phyloP scores from a whole-genome alignment of 2,329 filamentous ascomycete genomes.

The Bipolaris gigantea region DNA sequence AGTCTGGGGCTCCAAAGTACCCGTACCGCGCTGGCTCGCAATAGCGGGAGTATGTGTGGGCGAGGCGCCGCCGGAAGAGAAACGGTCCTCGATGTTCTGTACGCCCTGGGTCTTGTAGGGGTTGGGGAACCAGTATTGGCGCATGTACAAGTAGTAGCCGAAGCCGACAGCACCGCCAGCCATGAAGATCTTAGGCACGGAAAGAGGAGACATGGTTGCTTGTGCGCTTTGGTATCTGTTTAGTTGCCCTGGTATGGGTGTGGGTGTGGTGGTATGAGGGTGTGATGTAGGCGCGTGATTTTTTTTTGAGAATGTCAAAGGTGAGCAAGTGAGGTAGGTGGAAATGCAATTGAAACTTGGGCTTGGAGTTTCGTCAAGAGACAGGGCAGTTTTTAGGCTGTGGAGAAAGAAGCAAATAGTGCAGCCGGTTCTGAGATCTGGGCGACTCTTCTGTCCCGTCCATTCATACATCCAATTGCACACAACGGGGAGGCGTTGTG shows the following conservation, averaged over 20 bases:
- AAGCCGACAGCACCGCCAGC: conserved; percentile 41
- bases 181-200: conserved; percentile 44
- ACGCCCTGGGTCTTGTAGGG: conserved; percentile 42
- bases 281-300: background rate
- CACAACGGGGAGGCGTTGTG: conserved; percentile 13
- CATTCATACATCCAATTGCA: conserved; percentile 10
- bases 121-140: conserved; percentile 45
- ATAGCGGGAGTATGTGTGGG: conserved; percentile 37
- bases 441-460: background rate
- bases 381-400: background rate
- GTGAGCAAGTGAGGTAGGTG: background rate
- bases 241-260: conserved; percentile 1
- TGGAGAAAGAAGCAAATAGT: conserved; percentile 10
- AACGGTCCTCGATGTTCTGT: conserved; percentile 43
- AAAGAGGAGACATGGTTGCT: conserved; percentile 33
- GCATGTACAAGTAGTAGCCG: conserved; percentile 43
- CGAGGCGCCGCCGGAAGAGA: conserved; percentile 35
- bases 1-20: conserved; percentile 2
- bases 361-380: conserved; percentile 1
- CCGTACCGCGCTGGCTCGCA: conserved; percentile 34
- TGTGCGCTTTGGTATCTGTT: conserved; percentile 1
- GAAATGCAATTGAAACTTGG: background rate
- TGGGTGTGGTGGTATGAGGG: background rate
- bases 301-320: background rate
- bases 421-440: conserved; percentile 3